Evolutionary conservation across 2,329 filamentous ascomycete species (phyloP).

Genomic region (Pestalotiopsis sp.): DNA sequence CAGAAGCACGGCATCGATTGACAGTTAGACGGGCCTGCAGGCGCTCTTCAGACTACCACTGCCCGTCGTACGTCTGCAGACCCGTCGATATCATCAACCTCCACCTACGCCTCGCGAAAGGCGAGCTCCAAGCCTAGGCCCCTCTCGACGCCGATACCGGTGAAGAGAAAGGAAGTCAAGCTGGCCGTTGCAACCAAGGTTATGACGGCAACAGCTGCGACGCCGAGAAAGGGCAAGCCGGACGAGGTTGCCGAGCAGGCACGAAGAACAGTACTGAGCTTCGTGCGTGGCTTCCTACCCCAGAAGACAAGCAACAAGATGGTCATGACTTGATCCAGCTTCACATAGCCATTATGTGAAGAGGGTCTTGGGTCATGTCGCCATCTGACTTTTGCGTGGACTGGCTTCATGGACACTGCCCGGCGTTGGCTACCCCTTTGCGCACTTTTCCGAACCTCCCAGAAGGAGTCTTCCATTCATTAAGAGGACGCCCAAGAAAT

Average conservation of each 20-base stretch:
- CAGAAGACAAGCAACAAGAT: constrained; percentile 33
- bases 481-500: not conserved
- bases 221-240: constrained; percentile 12
- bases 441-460: constrained; percentile 20
- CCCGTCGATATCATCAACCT: constrained; percentile 58
- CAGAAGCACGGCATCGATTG: constrained; percentile 98
- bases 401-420: constrained; percentile 19
- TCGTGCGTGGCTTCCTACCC: constrained; percentile 33
- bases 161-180: constrained; percentile 27
- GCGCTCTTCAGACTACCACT: constrained; percentile 47
- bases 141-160: constrained; percentile 20
- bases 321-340: constrained; percentile 30
- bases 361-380: constrained; percentile 18
- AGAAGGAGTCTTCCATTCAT: constrained; percentile 5
- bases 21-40: constrained; percentile 74
- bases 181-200: constrained; percentile 18
- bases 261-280: constrained; percentile 30
- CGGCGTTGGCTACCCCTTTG: constrained; percentile 18
- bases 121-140: constrained; percentile 23
- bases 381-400: constrained; percentile 15
- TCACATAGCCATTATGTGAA: constrained; percentile 16
- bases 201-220: not conserved
- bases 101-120: constrained; percentile 28
- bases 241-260: constrained; percentile 26
- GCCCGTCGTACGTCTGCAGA: constrained; percentile 55